Evolutionary conservation across 495 filamentous ascomycete genomes (phyloP).

Genomic region (Penicillium samsonianum): DNA sequence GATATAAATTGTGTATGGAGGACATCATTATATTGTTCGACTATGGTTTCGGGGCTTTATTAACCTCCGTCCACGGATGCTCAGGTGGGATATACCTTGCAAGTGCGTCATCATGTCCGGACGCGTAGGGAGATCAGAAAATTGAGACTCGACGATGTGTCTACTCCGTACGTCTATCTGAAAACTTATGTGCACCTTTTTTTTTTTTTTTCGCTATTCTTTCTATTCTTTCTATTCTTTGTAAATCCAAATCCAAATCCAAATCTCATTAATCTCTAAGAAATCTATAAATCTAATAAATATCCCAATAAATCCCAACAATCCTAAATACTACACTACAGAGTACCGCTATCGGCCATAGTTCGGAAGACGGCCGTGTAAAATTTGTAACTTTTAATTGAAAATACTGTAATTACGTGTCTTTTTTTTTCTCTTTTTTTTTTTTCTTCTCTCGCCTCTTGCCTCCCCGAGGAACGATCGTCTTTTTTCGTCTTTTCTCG

Average conservation of each 20-base stretch:
- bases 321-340: too few relatives aligned
- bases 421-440: constrained; percentile 9
- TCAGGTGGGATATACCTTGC: not conserved
- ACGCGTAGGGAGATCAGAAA: constrained; percentile 2
- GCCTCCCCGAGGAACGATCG: constrained; percentile 42
- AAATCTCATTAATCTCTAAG: not conserved
- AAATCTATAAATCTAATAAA: not conserved
- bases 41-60: constrained; percentile 5
- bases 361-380: constrained; percentile 11
- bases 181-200: not conserved
- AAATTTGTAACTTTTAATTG: not conserved
- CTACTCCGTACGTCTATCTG: not conserved
- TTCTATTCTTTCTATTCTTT: not conserved
- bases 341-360: constrained; percentile 12
- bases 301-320: not conserved
- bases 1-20: not conserved
- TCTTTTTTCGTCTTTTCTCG: constrained; percentile 31
- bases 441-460: constrained; percentile 29
- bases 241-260: not conserved
- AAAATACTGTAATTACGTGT: not conserved
- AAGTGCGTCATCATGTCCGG: constrained; percentile 7
- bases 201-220: not conserved
- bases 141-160: not conserved
- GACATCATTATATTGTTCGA: not conserved
- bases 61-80: not conserved